Evolutionary conservation across 2,329 filamentous ascomycete species (phyloP), one percentile per base, ranked within the genome.

Genomic region (Tolypocladium ophioglossoides): DNA sequence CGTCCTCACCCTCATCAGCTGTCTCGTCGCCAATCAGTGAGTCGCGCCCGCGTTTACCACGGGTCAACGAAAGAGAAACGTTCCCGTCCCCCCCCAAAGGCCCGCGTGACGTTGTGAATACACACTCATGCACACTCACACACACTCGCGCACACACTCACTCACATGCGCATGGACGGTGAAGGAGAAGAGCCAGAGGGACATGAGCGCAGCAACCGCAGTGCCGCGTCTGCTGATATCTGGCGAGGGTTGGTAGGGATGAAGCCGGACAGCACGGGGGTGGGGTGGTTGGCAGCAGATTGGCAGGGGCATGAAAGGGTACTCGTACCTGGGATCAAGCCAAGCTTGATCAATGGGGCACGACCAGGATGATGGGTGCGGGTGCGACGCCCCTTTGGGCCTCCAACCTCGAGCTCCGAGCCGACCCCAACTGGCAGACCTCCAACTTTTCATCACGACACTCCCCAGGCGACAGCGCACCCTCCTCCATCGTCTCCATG

Each of bases 361-460:
- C 8, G 44, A 32, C 41, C n/a, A 10, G 34, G 24, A 24, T 40
- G 44, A 27, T 47, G 44, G 44, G 35, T n/a, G 52, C 52, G 44
- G 46, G 27, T 48, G 37, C 52, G 20, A n/a, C 51, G 40, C 41
- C 51, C 41, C 32, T 41, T 18, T 16, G 27, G 20, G 5, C 35
- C 47, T 39, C 53, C 37, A 50, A 22, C 35, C 30, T 37, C 46
- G 18, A 49, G 11, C 12, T 47, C 46, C 40, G 50, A 35, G 22
- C n/a, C 54, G 32, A 56, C 54, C 46, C 54, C 54, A 55, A 53
- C 46, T 49, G 48, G 27, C 37, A 52, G 48, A 39, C 55, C 53
- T 55, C 52, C 52, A 56, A 53, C 37, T 53, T 48, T 53, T 52
- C 54, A 53, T 58, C 51, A 37, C 50, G n/a, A 37, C 52, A 54